phyloP scores from a whole-genome alignment of 2,329 filamentous ascomycete genomes.

The Neofusicoccum laricinum region DNA sequence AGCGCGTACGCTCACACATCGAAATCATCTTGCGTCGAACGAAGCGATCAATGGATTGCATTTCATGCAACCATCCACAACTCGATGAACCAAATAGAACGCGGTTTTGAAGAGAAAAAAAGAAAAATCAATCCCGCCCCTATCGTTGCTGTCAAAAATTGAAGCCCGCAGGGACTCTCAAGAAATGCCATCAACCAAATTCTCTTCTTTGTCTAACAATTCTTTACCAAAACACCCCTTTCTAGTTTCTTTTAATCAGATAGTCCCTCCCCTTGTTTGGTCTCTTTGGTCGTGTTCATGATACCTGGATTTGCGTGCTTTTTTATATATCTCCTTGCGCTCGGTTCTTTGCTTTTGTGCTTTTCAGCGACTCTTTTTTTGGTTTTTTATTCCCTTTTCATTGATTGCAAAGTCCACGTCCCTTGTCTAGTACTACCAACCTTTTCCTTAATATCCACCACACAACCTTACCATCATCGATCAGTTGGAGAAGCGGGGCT shows the following conservation, averaged over 20 bases:
- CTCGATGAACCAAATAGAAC: not conserved
- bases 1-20: not conserved
- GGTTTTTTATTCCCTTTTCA: not conserved
- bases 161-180: not conserved
- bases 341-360: not conserved
- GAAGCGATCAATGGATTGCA: not conserved
- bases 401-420: not conserved
- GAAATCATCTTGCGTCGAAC: not conserved
- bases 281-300: slow-evolving; percentile 7
- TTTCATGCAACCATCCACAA: not conserved
- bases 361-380: slow-evolving; percentile 3
- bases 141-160: not conserved
- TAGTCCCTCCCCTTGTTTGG: not conserved
- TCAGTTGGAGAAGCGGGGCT: too few species aligned
- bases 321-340: not conserved
- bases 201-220: not conserved
- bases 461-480: too few species aligned
- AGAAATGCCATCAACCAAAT: slow-evolving; percentile 1
- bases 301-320: slow-evolving; percentile 13
- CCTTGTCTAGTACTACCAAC: not conserved
- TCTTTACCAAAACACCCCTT: not conserved
- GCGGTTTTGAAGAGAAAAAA: slow-evolving; percentile 5
- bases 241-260: not conserved
- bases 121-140: not conserved
- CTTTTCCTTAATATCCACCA: not conserved